A percentile compares a stretch with the other conserved stretches of the same genome.
These are phyloP conservation scores for Aspergillus intermedius DNA, from an alignment of 2,329 filamentous ascomycete species.

Conservation along the genomic window DNA sequence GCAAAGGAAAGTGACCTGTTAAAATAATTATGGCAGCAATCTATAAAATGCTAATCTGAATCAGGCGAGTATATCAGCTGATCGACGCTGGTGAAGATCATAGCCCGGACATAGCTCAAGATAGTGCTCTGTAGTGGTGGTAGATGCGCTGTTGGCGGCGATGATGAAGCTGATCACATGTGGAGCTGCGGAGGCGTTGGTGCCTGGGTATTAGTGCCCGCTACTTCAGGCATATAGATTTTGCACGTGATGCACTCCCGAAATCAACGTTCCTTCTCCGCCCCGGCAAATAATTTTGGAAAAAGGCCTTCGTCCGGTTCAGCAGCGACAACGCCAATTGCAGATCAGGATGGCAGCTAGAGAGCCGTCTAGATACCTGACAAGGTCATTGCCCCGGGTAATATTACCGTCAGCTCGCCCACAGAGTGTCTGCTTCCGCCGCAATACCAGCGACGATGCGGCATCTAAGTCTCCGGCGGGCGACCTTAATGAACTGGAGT, in stretches of 20 bases:
- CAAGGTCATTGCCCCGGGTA: slow-evolving; percentile 32
- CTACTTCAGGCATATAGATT: slow-evolving; percentile 5
- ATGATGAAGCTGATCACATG: slow-evolving; percentile 11
- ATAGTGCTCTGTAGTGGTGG: neutral
- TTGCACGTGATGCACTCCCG: slow-evolving; percentile 13
- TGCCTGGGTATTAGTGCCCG: slow-evolving; percentile 5
- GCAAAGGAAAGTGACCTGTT: neutral
- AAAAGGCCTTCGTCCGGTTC: slow-evolving; percentile 4
- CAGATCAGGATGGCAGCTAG: slow-evolving; percentile 32
- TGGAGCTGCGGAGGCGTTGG: slow-evolving; percentile 6
- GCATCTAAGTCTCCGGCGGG: slow-evolving; percentile 24
- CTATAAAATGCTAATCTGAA: neutral
- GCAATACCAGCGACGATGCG: slow-evolving; percentile 44
- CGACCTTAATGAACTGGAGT: slow-evolving; percentile 41
- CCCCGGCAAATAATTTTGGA: slow-evolving; percentile 29
- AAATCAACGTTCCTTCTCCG: slow-evolving; percentile 6
- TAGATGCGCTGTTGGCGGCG: neutral
- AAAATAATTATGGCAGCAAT: neutral
- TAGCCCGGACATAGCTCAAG: neutral
- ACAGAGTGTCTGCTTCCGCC: slow-evolving; percentile 30
- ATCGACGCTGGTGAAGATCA: slow-evolving; percentile 8
- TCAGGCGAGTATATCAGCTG: slow-evolving; percentile 9
- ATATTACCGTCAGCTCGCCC: slow-evolving; percentile 25
- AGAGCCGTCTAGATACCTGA: slow-evolving; percentile 34
- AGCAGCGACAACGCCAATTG: slow-evolving; percentile 13